These are phyloP conservation scores for Apostasia shenzhenica DNA, from an alignment of 106 monocot species.

Conservation along the genomic window DNA sequence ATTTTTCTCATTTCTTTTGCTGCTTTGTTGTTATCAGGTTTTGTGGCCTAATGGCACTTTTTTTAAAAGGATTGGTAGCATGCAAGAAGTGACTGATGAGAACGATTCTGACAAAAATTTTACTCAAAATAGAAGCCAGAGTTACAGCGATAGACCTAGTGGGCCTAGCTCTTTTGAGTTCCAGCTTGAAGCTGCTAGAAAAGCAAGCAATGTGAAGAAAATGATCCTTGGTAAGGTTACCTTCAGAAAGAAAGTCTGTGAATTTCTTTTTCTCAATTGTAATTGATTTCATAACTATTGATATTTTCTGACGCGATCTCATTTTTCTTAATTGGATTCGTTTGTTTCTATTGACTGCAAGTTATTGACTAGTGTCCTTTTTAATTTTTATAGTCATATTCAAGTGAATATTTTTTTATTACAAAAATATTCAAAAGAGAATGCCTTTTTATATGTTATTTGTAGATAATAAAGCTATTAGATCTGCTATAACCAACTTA, in stretches of 20 bases:
- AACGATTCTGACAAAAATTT: constrained; percentile 9
- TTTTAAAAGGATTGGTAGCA: constrained; percentile 65
- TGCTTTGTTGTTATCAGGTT: constrained; percentile 32
- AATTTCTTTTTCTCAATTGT: no score
- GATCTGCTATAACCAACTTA: no score
- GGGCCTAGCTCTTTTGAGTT: constrained; percentile 53
- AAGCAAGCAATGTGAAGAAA: constrained; percentile 94
- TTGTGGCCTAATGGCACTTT: constrained; percentile 95
- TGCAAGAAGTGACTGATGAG: constrained; percentile 18
- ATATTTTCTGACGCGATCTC: no score
- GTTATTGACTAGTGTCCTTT: background rate
- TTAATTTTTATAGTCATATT: background rate
- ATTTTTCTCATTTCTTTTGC: no score
- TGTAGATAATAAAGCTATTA: no score
- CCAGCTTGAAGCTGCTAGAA: constrained; percentile 87
- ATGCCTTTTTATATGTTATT: no score
- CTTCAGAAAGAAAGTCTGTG: background rate
- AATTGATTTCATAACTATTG: no score
- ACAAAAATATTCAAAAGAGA: background rate
- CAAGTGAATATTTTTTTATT: background rate
- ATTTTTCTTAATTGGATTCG: no score
- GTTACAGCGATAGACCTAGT: constrained; percentile 12
- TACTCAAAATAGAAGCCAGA: constrained; percentile 17
- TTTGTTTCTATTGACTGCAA: no score
- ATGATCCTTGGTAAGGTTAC: constrained; percentile 71